phyloP scores from a whole-genome alignment of 306 rosid species.

The Citrullus colocynthis region DNA sequence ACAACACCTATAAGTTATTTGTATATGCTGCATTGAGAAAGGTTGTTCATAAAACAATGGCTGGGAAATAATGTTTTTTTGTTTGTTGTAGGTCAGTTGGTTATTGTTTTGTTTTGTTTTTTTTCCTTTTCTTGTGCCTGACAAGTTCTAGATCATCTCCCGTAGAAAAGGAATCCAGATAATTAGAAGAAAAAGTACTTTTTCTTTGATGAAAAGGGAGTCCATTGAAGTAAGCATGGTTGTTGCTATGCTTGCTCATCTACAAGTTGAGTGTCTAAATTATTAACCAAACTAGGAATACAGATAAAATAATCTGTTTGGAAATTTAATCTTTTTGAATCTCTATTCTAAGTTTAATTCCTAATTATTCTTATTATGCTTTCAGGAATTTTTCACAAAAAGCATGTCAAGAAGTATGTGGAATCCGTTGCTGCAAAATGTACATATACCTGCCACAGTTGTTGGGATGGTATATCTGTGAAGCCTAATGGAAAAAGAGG shows the following conservation, averaged over 20 bases:
- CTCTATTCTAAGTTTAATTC: not conserved
- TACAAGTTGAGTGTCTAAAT: not conserved
- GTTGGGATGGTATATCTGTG: conserved; percentile 34
- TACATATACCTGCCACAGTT: conserved; percentile 55
- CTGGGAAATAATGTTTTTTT: not conserved
- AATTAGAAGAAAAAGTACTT: not conserved
- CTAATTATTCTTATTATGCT: not conserved
- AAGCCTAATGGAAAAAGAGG: conserved; percentile 36
- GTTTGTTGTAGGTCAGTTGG: not conserved
- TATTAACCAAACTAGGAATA: not conserved
- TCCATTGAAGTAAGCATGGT: not conserved
- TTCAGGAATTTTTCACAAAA: conserved; percentile 82
- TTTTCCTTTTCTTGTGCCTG: not conserved
- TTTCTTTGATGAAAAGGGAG: not conserved
- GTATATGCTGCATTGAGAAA: not conserved
- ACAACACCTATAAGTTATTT: not conserved
- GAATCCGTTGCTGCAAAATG: conserved; percentile 31
- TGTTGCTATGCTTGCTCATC: not conserved
- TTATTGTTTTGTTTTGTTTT: too few species aligned
- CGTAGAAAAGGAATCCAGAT: not conserved
- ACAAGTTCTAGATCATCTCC: not conserved
- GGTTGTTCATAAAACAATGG: not conserved
- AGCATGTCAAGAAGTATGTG: conserved; percentile 60
- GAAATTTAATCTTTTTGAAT: not conserved
- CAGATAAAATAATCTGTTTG: not conserved